A percentile compares a stretch with the other conserved stretches of the same genome.
Conservation (phyloP, 1,284 basidiomycete species). For the Boletus sp. region DNA sequence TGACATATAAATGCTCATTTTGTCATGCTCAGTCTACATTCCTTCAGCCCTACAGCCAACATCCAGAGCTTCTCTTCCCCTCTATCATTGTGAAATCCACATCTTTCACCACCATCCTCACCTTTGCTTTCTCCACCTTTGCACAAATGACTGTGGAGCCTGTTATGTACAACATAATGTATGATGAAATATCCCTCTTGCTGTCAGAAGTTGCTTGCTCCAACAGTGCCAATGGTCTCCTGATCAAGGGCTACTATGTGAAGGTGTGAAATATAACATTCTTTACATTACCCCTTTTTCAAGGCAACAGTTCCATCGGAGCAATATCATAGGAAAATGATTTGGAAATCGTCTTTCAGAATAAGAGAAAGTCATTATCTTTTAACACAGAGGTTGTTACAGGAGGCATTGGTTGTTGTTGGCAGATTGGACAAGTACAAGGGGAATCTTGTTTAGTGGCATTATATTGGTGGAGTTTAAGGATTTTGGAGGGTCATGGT, state of each 20-base stretch:
- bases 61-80: background rate
- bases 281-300: too few relatives aligned
- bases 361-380: too few relatives aligned
- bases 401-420: too few relatives aligned
- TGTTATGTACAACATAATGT: conserved; percentile 39
- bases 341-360: too few relatives aligned
- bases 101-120: conserved; percentile 15
- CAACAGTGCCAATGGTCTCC: conserved; percentile 44
- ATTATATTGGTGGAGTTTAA: conserved; percentile 3
- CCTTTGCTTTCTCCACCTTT: conserved; percentile 19
- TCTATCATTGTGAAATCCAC: conserved; percentile 22
- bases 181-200: conserved; percentile 42
- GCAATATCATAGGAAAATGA: too few relatives aligned
- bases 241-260: conserved; percentile 19
- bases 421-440: background rate
- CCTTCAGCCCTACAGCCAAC: background rate
- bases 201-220: conserved; percentile 52
- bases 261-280: too few relatives aligned
- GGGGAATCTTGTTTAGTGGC: too few relatives aligned
- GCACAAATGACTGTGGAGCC: conserved; percentile 15
- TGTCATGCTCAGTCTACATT: background rate
- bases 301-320: too few relatives aligned
- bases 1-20: conserved; percentile 22
- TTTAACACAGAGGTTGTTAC: too few relatives aligned
- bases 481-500: background rate